A percentile compares a stretch with the other conserved stretches of the same genome.
phyloP scores from a whole-genome alignment of 352 stramenopile species.

The Phytopythium aichiense region DNA sequence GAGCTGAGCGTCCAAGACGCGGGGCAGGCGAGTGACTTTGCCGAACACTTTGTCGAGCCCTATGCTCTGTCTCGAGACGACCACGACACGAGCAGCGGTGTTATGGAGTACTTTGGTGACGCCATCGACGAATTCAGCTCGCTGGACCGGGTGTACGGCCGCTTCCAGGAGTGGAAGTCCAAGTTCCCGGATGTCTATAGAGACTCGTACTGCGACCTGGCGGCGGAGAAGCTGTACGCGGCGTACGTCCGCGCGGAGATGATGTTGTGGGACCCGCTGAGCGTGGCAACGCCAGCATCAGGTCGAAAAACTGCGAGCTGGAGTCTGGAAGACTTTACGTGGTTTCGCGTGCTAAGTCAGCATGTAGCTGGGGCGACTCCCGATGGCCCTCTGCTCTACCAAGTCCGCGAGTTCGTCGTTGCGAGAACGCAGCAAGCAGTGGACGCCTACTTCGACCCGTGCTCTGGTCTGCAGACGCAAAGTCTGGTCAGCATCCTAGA shows the following conservation, averaged over 20 bases:
- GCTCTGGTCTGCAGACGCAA: slow-evolving; percentile 47
- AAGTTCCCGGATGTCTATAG: slow-evolving; percentile 75
- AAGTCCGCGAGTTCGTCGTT: slow-evolving; percentile 56
- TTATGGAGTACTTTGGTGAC: slow-evolving; percentile 48
- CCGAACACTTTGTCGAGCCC: slow-evolving; percentile 23
- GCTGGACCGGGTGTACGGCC: slow-evolving; percentile 45
- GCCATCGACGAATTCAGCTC: slow-evolving; percentile 68
- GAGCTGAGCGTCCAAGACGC: background rate
- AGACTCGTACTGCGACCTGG: slow-evolving; percentile 54
- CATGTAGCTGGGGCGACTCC: slow-evolving; percentile 15
- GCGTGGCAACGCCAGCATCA: slow-evolving; percentile 13
- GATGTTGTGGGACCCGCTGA: slow-evolving; percentile 60
- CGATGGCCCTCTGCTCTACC: slow-evolving; percentile 29
- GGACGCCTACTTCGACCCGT: slow-evolving; percentile 51
- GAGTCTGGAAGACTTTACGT: slow-evolving; percentile 40
- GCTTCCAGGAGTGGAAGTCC: slow-evolving; percentile 67
- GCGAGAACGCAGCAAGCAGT: slow-evolving; percentile 29
- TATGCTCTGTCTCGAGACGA: slow-evolving; percentile 12
- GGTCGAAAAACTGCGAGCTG: slow-evolving; percentile 13
- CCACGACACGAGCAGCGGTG: background rate
- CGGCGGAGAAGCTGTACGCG: slow-evolving; percentile 51
- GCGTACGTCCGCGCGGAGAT: slow-evolving; percentile 65
- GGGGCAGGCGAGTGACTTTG: slow-evolving; percentile 5
- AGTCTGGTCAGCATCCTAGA: slow-evolving; percentile 52
- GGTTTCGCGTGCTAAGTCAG: slow-evolving; percentile 43